Evolutionary conservation across 441 rosid genomes (phyloP), one percentile per base, ranked within the genome.

Genomic region (Kokia cookei): DNA sequence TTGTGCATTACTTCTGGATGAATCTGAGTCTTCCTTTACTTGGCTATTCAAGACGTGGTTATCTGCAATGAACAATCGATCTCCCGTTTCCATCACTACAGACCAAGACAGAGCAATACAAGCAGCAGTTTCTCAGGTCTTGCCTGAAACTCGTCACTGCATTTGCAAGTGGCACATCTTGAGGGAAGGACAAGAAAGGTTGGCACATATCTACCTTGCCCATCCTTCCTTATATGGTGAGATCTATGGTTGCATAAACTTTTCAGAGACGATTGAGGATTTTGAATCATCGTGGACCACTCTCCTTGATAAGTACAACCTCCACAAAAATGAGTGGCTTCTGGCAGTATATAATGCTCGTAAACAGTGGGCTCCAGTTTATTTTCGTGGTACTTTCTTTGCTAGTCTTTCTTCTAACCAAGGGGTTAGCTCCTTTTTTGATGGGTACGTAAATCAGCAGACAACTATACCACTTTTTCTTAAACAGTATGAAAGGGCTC

Each of bases 61-160:
- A 26, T 80, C 92, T 73, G 91, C 92, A 66, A 87, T 88, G 94
- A 83, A 85, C 72, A 81, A 78, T 47, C 76, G 48, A 42, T 80
- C 82, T 72, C 94, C 94, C 40, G 78, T 83, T 72, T 88, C 94
- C 50, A 71, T 90, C 73, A 88, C 86, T 51, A 88, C 94, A 0
- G 94, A 90, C 72, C 89, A 85, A 82, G 91, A 90, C 74, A 86
- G 86, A 79, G 90, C 92, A 78, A 88, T 90, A 76, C 84, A 86
- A 80, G 80, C 73, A 71, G 91, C 92, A 3, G 88, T 84, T 48
- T 71, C 85, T 11, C 91, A 82, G 71, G 92, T 90, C 15, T 75
- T 90, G 75, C 92, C 92, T 1, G 79, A 83, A 76, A 88, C 90
- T 55, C 82, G 86, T 14, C 94, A 88, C 68, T 85, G 92, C 74